Conservation (phyloP, 2,329 filamentous ascomycete genomes). For the Sporothrix phasma region DNA sequence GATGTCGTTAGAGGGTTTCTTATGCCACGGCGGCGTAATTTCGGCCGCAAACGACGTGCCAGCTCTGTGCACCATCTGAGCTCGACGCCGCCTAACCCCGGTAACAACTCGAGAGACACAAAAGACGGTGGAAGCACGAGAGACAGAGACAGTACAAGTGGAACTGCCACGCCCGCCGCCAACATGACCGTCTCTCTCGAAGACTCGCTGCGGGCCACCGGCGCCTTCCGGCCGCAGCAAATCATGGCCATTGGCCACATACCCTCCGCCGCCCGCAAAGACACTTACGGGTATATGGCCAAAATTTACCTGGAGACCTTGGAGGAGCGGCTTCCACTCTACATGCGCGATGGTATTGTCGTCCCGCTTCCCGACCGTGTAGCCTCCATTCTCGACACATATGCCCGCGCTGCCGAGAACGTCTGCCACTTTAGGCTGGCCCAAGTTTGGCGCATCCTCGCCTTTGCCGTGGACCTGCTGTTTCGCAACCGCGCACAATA, state of each 20-base stretch:
- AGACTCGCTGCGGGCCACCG: constrained; percentile 47
- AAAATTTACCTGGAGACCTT: constrained; percentile 47
- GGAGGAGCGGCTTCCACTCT: constrained; percentile 36
- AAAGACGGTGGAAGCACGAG: constrained; percentile 11
- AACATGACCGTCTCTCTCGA: constrained; percentile 38
- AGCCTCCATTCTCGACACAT: constrained; percentile 42
- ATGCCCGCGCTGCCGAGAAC: constrained; percentile 46
- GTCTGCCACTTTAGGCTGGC: constrained; percentile 49
- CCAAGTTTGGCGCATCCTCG: constrained; percentile 54
- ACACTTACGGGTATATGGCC: constrained; percentile 47
- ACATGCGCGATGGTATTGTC: constrained; percentile 21
- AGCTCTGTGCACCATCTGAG: constrained; percentile 38
- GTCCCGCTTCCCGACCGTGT: constrained; percentile 38
- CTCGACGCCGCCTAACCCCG: constrained; percentile 41
- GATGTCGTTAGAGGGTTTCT: constrained; percentile 53
- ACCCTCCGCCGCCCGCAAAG: constrained; percentile 40
- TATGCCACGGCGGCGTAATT: constrained; percentile 31
- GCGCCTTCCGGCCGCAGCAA: constrained; percentile 49
- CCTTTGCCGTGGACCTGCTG: constrained; percentile 45
- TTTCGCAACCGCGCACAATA: constrained; percentile 46
- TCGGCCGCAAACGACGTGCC: constrained; percentile 31
- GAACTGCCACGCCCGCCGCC: constrained; percentile 25
- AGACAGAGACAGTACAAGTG: neutral
- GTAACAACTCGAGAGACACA: constrained; percentile 24
- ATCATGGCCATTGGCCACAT: constrained; percentile 52